Conservation (phyloP, 225 moss, liverwort and hornwort species). For the Physcomitrium patens region DNA sequence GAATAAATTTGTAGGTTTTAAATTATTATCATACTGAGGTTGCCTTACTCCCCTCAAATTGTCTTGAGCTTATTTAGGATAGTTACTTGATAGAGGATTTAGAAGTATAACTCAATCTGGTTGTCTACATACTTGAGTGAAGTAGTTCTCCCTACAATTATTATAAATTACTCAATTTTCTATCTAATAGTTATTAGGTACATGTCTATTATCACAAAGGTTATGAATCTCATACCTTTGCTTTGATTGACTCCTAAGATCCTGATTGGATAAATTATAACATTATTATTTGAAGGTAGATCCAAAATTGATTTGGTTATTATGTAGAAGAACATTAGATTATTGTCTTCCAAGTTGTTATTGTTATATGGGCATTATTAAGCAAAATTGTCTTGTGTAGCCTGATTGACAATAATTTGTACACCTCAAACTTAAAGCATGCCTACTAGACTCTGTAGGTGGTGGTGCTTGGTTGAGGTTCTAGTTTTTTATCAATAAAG, state of each 20-base stretch:
- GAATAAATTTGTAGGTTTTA: not conserved
- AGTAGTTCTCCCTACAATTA: not conserved
- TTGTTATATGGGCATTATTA: too few relatives aligned
- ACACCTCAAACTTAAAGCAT: too few relatives aligned
- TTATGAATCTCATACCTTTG: not conserved
- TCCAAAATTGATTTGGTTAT: not conserved
- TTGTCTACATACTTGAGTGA: not conserved
- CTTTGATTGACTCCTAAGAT: not conserved
- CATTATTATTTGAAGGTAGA: not conserved
- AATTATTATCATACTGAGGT: not conserved
- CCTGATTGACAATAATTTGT: too few relatives aligned
- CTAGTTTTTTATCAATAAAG: too few relatives aligned
- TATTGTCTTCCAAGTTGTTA: not conserved
- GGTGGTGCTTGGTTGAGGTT: too few relatives aligned
- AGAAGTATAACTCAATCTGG: too few relatives aligned
- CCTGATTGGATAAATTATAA: not conserved
- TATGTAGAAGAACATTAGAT: not conserved
- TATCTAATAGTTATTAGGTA: not conserved
- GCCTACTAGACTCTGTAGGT: too few relatives aligned
- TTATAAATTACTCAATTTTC: not conserved
- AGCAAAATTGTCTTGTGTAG: too few relatives aligned
- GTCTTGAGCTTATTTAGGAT: not conserved
- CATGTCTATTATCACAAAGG: not conserved
- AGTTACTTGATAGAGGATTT: not conserved
- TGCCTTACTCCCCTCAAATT: not conserved